phyloP scores from a whole-genome alignment of 352 stramenopile genomes.

The Phytophthora pistaciae region DNA sequence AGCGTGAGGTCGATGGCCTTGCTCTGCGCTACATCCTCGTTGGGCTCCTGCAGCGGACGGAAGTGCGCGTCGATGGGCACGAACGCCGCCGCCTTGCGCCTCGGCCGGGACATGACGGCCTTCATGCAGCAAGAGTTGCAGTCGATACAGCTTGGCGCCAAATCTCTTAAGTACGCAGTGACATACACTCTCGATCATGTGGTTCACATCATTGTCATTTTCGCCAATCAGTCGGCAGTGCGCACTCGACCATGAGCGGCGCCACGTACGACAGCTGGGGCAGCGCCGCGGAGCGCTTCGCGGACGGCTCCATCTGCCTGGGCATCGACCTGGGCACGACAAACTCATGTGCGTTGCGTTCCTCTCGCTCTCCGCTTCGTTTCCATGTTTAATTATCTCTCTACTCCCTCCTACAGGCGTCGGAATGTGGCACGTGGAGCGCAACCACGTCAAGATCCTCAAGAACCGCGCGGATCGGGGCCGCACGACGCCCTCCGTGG shows the following conservation, averaged over 20 bases:
- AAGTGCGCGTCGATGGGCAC: conserved; percentile 71
- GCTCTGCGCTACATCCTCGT: conserved; percentile 1
- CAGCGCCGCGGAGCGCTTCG: conserved; percentile 70
- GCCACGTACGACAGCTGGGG: conserved; percentile 86
- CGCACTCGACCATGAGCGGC: background rate
- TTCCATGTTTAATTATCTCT: background rate
- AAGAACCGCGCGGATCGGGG: conserved; percentile 72
- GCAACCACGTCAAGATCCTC: conserved; percentile 88
- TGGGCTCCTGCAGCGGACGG: conserved; percentile 6
- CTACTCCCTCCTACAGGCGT: conserved; percentile 45
- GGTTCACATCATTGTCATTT: background rate
- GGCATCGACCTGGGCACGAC: conserved; percentile 99
- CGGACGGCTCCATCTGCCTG: conserved; percentile 89
- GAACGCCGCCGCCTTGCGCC: conserved; percentile 33
- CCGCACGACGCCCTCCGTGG: conserved; percentile 83
- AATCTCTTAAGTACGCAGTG: background rate
- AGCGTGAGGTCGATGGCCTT: conserved; percentile 58
- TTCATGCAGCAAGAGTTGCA: background rate
- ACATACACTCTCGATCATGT: background rate
- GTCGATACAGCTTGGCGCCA: no score
- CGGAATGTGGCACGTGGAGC: conserved; percentile 82
- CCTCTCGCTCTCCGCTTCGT: no score
- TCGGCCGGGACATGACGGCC: background rate
- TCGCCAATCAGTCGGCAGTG: background rate
- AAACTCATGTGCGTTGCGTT: conserved; percentile 94